These are phyloP conservation scores for Pluteus cervinus DNA, from an alignment of 768 basidiomycete species.

Conservation along the genomic window DNA sequence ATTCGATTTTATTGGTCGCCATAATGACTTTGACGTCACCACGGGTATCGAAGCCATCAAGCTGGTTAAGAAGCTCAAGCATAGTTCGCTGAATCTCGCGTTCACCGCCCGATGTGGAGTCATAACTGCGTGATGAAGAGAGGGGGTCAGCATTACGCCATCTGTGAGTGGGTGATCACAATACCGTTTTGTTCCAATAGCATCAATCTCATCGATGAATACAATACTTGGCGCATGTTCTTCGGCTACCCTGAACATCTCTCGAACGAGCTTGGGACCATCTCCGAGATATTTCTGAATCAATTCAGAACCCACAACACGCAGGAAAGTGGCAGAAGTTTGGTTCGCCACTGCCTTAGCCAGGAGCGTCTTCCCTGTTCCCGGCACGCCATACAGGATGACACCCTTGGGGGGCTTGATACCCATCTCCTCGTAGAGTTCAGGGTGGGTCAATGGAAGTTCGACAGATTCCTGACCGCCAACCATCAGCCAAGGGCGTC, in stretches of 20 bases:
- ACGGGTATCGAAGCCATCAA: conserved; percentile 98
- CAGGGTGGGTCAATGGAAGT: conserved; percentile 94
- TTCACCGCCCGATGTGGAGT: conserved; percentile 97
- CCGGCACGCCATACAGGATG: conserved; percentile 97
- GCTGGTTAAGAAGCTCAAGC: conserved; percentile 96
- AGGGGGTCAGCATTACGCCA: not conserved
- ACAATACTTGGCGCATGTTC: conserved; percentile 98
- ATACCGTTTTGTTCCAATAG: conserved; percentile 95
- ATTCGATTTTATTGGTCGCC: conserved; percentile 98
- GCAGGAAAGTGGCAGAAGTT: conserved; percentile 96
- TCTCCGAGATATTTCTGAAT: conserved; percentile 99
- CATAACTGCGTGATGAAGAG: conserved; percentile 56
- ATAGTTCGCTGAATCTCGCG: conserved; percentile 99
- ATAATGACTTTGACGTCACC: conserved; percentile 99
- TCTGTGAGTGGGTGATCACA: conserved; percentile 12
- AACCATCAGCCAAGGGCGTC: not conserved
- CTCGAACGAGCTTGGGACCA: conserved; percentile 95
- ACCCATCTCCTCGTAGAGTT: conserved; percentile 99
- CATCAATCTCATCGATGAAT: conserved; percentile 99
- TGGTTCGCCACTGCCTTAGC: conserved; percentile 98
- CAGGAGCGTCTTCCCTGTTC: conserved; percentile 95
- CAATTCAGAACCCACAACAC: conserved; percentile 95
- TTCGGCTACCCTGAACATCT: conserved; percentile 94
- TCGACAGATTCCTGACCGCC: conserved; percentile 88
- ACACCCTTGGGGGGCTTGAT: conserved; percentile 99